A percentile compares a stretch with the other conserved stretches of the same genome.
phyloP scores from a whole-genome alignment of 2,329 filamentous ascomycete species.

The Aspergillus costaricaensis region DNA sequence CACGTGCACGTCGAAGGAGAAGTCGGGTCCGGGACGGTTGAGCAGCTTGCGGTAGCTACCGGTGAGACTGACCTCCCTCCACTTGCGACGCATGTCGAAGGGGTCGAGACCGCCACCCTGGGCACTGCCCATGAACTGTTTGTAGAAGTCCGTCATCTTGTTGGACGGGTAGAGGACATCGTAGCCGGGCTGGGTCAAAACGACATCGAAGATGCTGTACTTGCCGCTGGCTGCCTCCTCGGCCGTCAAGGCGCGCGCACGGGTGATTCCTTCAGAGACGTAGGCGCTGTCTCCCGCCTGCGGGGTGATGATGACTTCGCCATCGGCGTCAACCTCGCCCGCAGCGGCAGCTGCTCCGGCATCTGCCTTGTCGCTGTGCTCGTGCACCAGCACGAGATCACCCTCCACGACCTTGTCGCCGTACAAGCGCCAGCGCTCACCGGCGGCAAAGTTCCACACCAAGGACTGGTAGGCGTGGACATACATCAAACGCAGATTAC shows the following conservation, averaged over 20 bases:
- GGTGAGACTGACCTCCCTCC: conserved; percentile 84
- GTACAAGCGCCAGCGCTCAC: conserved; percentile 75
- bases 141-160: conserved; percentile 79
- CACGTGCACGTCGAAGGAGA: conserved; percentile 67
- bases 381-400: conserved; percentile 73
- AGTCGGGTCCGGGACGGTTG: conserved; percentile 64
- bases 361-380: conserved; percentile 55
- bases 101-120: conserved; percentile 79
- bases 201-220: conserved; percentile 82
- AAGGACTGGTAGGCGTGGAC: conserved; percentile 94
- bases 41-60: conserved; percentile 87
- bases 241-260: conserved; percentile 71
- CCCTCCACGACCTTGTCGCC: conserved; percentile 76
- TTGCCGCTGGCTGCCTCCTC: conserved; percentile 76
- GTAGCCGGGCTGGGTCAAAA: conserved; percentile 89
- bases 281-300: conserved; percentile 58
- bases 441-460: conserved; percentile 87
- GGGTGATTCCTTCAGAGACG: conserved; percentile 59
- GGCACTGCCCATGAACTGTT: conserved; percentile 78
- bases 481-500: conserved; percentile 88
- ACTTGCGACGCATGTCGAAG: conserved; percentile 78
- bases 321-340: conserved; percentile 58
- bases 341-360: conserved; percentile 24
- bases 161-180: conserved; percentile 86
- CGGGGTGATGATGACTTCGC: conserved; percentile 67